Base-by-base conservation (phyloP, 257 asterid genomes). In the Fraxinus pennsylvanica region DNA sequence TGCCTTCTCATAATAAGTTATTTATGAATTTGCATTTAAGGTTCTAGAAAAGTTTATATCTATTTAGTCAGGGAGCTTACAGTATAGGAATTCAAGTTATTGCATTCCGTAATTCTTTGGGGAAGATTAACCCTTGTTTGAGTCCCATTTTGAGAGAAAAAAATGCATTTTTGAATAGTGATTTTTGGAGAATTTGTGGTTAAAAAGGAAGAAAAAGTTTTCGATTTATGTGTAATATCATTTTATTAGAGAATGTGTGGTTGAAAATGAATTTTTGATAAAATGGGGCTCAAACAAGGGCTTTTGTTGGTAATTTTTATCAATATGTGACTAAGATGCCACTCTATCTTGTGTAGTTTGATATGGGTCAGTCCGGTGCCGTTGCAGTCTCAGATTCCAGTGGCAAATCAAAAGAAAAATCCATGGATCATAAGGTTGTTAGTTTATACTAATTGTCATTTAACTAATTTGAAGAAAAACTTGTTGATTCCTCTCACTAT, bases 321-420 rank as follows among this genome's bases (percentile, higher is more conserved):
- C 82, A 74, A 76, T 82, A 4, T 80, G 76, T 81, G 84, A 68
- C 79, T 74, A 78, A 78, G 61, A 71, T 29, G 38, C 72, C 79
- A 61, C 54, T 85, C 67, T 79, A 67, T 65, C 71, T 17, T 69
- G 7, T 81, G 88, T 92, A 94, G 98, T 82, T 86, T 80, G 92
- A 91, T 38, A 90, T 78, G 81, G 96, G 82, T 80, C 98, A 88
- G 78, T 88, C 91, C 70, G 84, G 77, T 39, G 86, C 50, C 66
- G 78, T 74, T 47, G 88, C 75, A 38, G 86, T 78, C 78, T 90
- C 92, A 29, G 92, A 88, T 32, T 88, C 92, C 1, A 74, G 65
- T 41, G 84, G 81, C 75, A 81, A 75, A n/a, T 65, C 81, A 17
- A 86, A 84, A 47, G 85, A 79, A 38, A 82, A 79, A 86, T 6